Evolutionary conservation across 345 rosid species (phyloP).

Genomic region (Luvunga scandens): DNA sequence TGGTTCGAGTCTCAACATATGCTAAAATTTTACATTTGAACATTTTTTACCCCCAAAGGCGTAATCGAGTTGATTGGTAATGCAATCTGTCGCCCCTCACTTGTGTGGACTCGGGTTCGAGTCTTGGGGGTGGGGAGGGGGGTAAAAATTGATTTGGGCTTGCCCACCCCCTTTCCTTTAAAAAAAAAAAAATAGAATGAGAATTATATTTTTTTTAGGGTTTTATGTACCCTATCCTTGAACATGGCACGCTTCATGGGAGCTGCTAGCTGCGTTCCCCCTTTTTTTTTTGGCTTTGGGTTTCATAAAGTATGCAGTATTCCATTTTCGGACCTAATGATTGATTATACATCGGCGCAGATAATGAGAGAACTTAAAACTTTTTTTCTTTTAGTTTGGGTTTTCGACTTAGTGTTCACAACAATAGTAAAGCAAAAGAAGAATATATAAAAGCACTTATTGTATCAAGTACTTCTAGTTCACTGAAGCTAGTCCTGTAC

Average conservation of each 20-base stretch:
- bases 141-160: too few relatives aligned
- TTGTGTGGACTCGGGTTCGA: too few relatives aligned
- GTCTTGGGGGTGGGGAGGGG: too few relatives aligned
- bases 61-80: too few relatives aligned
- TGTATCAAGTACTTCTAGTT: background rate
- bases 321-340: constrained; percentile 7
- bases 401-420: background rate
- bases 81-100: too few relatives aligned
- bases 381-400: background rate
- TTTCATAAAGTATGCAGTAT: background rate
- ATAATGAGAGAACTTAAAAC: background rate
- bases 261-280: constrained; percentile 5
- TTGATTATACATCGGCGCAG: background rate
- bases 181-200: too few relatives aligned
- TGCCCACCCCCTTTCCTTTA: too few relatives aligned
- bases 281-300: background rate
- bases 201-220: too few relatives aligned
- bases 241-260: constrained; percentile 34
- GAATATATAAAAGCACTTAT: background rate
- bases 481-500: background rate
- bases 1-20: too few relatives aligned
- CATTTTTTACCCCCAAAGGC: too few relatives aligned
- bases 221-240: constrained; percentile 20
- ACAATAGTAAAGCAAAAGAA: background rate
- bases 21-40: too few relatives aligned